Base-by-base conservation (phyloP, 495 filamentous ascomycete genomes). In the Cercophora scortea region DNA sequence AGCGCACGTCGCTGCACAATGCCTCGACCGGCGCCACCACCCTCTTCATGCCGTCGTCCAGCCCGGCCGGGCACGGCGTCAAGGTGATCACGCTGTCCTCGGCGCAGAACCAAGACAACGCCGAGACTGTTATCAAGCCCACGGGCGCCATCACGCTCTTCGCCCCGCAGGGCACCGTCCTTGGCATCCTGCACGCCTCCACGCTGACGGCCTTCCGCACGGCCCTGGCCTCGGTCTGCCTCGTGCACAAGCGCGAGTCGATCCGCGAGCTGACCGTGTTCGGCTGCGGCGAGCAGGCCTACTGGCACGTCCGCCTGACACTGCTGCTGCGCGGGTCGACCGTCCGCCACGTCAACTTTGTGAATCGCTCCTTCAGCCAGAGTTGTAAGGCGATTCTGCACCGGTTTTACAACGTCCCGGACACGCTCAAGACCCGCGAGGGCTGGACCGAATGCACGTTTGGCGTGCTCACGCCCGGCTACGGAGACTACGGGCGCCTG, bases 141-240 rank as follows among this genome's bases (percentile, higher is more conserved):
- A 82, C 79, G 35, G 92, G 90, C 40, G 85, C 84, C 45, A 71
- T 96, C 17, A 93, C 86, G 13, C 76, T 96, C 6, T 78, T 94
- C 63, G 58, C 64, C 7, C 70, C 72, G 16, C 55, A 75, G 9
- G 90, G 92, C 57, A 66, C 77, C 15, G 88, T 90, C 1, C 75
- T 86, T 33, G 93, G 85, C 9, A 72, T 97, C 53, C 74, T 98
- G 42, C 87, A 90, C 61, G 93, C 92, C 16, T 79, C 84, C 62
- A 88, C 90, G 51, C 64, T 97, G 12, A 97, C 93, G 3, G 89
- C 89, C 8, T 98, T 96, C 71, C 88, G 93, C 53, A 97, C 93
- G 3, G 92, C 93, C 1, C 78, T 97, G 34, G 84, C 86, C 0
- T 83, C 88, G 2, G 79, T 85, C 17, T 81, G 88, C 62, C 75